Evolutionary conservation across 495 filamentous ascomycete species (phyloP).

Genomic region (Aspergillus kassunensis): DNA sequence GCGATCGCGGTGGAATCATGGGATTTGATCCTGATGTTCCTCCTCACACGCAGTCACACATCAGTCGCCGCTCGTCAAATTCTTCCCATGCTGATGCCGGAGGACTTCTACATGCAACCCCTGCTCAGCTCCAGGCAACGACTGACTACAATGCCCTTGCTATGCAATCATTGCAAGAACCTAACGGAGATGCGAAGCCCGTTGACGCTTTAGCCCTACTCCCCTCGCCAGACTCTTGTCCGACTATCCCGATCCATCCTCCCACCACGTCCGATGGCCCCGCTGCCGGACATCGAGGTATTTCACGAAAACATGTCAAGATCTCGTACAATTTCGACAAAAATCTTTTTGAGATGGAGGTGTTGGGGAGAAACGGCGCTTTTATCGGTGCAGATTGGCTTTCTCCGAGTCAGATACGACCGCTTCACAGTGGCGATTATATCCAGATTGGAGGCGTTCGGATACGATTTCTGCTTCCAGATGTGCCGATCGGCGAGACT

Average conservation of each 20-base stretch:
- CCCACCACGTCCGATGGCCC: constrained; percentile 58
- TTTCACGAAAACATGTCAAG: constrained; percentile 81
- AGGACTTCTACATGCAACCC: constrained; percentile 39
- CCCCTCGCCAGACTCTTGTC: constrained; percentile 56
- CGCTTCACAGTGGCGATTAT: constrained; percentile 65
- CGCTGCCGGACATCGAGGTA: constrained; percentile 60
- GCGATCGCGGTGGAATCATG: constrained; percentile 58
- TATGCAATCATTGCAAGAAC: constrained; percentile 43
- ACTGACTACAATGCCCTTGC: constrained; percentile 47
- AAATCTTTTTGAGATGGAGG: constrained; percentile 71
- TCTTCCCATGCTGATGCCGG: constrained; percentile 39
- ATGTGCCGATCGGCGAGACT: constrained; percentile 63
- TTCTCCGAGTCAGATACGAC: constrained; percentile 55
- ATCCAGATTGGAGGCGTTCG: constrained; percentile 78
- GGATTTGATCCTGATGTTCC: constrained; percentile 50
- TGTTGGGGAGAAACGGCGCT: constrained; percentile 80
- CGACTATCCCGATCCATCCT: constrained; percentile 78
- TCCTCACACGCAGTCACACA: constrained; percentile 34
- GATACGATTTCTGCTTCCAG: constrained; percentile 70
- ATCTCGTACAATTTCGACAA: constrained; percentile 75
- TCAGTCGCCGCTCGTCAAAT: constrained; percentile 50
- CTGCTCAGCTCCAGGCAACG: constrained; percentile 39
- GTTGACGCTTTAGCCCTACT: constrained; percentile 40
- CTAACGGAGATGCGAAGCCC: constrained; percentile 33
- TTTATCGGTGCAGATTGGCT: constrained; percentile 75